phyloP scores from a whole-genome alignment of 257 asterid species.

The Nicotiana attenuata region DNA sequence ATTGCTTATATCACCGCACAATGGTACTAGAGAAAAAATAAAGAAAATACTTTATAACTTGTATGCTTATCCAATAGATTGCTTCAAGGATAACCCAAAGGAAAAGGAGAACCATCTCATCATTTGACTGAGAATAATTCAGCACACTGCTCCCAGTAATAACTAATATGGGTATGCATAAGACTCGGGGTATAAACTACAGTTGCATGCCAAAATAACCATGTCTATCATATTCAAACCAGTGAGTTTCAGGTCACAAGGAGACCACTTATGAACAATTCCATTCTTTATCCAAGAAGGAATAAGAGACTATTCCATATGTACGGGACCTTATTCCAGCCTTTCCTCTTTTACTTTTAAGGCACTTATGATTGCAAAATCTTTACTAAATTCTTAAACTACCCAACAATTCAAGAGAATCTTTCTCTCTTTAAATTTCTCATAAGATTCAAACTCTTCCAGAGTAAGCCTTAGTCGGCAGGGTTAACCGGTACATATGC shows the following conservation, averaged over 20 bases:
- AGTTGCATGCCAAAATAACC: not conserved
- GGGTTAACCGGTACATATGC: no score
- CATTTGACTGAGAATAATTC: not conserved
- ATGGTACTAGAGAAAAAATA: not conserved
- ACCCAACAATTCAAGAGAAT: not conserved
- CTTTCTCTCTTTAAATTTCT: not conserved
- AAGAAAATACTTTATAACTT: slow-evolving; percentile 3
- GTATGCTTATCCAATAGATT: not conserved
- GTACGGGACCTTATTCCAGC: not conserved
- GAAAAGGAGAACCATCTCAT: not conserved
- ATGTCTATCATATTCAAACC: not conserved
- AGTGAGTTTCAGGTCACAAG: not conserved
- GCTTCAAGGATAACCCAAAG: not conserved
- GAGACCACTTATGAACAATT: not conserved
- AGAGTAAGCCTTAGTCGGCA: no score
- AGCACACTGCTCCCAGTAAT: not conserved
- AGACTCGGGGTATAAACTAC: not conserved
- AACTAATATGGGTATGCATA: not conserved
- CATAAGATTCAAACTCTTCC: no score
- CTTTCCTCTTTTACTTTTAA: not conserved
- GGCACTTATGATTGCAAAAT: not conserved
- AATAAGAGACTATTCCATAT: not conserved
- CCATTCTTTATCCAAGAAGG: not conserved
- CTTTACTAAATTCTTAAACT: not conserved
- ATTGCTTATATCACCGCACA: not conserved